Conservation (phyloP, 2,329 filamentous ascomycete species). For the Onygenales sp. region DNA sequence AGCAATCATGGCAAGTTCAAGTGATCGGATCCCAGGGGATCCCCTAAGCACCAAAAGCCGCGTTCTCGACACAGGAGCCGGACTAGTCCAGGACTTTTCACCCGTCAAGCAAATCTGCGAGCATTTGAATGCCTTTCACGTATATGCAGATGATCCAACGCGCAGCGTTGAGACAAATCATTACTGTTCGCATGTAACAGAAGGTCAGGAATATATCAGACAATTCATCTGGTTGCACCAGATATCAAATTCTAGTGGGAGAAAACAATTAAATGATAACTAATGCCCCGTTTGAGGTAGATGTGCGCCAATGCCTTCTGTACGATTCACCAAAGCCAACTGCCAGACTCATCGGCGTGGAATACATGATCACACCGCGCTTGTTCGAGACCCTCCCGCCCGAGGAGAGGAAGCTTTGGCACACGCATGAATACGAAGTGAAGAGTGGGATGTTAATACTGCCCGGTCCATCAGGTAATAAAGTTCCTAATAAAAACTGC, state of each 20-base stretch:
- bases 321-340: constrained; percentile 62
- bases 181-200: constrained; percentile 70
- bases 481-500: too few relatives aligned
- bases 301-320: constrained; percentile 75
- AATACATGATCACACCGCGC: constrained; percentile 72
- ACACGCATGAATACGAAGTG: constrained; percentile 51
- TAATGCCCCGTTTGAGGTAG: constrained; percentile 26
- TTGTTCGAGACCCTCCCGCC: constrained; percentile 57
- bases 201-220: constrained; percentile 28
- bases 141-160: constrained; percentile 62
- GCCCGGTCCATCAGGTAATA: constrained; percentile 22
- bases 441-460: constrained; percentile 36
- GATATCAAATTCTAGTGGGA: constrained; percentile 6
- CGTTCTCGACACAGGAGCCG: too few relatives aligned
- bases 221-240: neutral
- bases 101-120: constrained; percentile 69
- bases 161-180: constrained; percentile 70
- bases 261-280: neutral
- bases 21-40: too few relatives aligned
- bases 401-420: constrained; percentile 68
- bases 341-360: constrained; percentile 70
- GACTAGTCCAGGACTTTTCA: constrained; percentile 41
- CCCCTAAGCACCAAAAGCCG: too few relatives aligned
- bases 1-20: too few relatives aligned
- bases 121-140: constrained; percentile 79